A percentile compares a stretch with the other conserved stretches of the same genome.
phyloP scores from a whole-genome alignment of 345 rosid species.

The Salix dunnii region DNA sequence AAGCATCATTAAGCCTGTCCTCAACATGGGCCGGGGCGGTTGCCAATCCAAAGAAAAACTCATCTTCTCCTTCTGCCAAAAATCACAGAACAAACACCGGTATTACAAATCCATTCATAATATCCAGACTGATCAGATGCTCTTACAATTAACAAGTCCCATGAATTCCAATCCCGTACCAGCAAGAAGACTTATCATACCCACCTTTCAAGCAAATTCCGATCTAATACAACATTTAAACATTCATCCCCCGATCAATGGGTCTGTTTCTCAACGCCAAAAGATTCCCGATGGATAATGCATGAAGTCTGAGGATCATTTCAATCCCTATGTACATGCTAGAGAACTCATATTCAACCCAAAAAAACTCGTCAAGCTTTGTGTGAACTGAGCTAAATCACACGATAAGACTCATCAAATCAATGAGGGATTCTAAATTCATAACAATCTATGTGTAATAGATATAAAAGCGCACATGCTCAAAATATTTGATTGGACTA shows the following conservation, averaged over 20 bases:
- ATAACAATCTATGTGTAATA: too few species aligned
- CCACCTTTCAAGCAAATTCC: not conserved
- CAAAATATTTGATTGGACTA: too few species aligned
- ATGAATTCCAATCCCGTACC: not conserved
- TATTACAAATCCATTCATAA: not conserved
- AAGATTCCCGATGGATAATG: not conserved
- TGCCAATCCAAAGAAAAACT: conserved; percentile 94
- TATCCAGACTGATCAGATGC: not conserved
- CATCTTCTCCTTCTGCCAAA: conserved; percentile 40
- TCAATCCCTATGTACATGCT: too few species aligned
- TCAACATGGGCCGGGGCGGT: conserved; percentile 96
- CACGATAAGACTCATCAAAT: too few species aligned
- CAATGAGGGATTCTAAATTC: too few species aligned
- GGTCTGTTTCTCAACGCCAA: not conserved
- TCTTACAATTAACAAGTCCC: not conserved
- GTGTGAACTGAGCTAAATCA: too few species aligned
- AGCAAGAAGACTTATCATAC: not conserved
- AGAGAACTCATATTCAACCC: too few species aligned
- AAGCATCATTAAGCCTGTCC: conserved; percentile 84
- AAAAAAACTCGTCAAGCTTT: too few species aligned
- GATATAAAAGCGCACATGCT: too few species aligned
- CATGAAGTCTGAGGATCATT: not conserved
- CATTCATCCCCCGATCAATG: not conserved
- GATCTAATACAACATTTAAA: not conserved
- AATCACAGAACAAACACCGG: not conserved